phyloP scores from a whole-genome alignment of 1,284 basidiomycete genomes.

The Thelephora terrestris region DNA sequence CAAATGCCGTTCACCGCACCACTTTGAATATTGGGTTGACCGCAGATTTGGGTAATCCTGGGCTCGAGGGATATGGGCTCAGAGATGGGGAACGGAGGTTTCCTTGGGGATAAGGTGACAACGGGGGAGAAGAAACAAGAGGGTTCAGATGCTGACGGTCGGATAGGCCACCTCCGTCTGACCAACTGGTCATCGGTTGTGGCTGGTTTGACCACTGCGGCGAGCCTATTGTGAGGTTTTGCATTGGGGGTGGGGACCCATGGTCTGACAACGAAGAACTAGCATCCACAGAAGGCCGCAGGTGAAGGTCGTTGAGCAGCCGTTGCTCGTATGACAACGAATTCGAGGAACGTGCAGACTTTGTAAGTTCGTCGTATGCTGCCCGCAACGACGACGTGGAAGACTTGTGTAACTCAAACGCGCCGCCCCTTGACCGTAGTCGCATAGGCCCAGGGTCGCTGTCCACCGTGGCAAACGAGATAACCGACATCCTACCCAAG shows the following conservation, averaged over 20 bases:
- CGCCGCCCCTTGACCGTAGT: constrained; percentile 46
- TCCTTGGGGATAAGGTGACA: background rate
- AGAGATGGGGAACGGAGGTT: constrained; percentile 5
- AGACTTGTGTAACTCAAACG: constrained; percentile 57
- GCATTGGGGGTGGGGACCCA: constrained; percentile 55
- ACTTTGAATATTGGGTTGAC: constrained; percentile 91
- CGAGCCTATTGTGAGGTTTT: constrained; percentile 59
- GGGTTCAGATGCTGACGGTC: constrained; percentile 18
- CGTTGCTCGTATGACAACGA: constrained; percentile 78
- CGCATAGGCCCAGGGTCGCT: constrained; percentile 74
- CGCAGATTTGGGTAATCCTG: constrained; percentile 47
- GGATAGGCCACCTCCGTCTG: constrained; percentile 16
- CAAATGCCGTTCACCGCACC: constrained; percentile 41
- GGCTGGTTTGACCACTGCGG: constrained; percentile 29
- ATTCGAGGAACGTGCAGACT: constrained; percentile 69
- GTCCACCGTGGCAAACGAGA: constrained; percentile 72
- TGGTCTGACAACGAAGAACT: constrained; percentile 49
- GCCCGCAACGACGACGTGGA: constrained; percentile 65
- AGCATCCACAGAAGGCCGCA: constrained; percentile 58
- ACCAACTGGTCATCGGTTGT: constrained; percentile 14
- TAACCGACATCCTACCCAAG: constrained; percentile 56
- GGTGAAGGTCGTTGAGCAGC: constrained; percentile 67
- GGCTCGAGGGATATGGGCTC: constrained; percentile 34
- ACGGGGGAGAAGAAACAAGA: background rate
- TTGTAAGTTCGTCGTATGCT: constrained; percentile 60